These are phyloP conservation scores for Stachybotrys chartarum DNA, from an alignment of 2,329 filamentous ascomycete genomes.

Conservation along the genomic window DNA sequence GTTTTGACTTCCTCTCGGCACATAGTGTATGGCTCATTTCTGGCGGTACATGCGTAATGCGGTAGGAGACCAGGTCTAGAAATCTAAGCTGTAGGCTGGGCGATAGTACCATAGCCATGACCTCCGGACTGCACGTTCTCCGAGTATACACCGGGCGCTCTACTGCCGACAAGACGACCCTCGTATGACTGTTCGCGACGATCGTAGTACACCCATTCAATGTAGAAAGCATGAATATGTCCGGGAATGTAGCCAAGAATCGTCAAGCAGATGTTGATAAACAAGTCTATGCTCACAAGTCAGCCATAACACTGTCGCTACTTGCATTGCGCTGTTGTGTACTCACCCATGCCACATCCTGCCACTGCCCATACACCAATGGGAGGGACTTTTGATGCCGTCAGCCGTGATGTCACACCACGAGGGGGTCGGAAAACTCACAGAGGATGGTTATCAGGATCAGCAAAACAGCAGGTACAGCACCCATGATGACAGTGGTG, in stretches of 20 bases:
- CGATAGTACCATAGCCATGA: constrained; percentile 52
- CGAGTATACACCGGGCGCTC: constrained; percentile 65
- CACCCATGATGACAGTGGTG: constrained; percentile 35
- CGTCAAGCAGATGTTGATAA: constrained; percentile 62
- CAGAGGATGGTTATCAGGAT: constrained; percentile 46
- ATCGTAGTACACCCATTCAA: constrained; percentile 78
- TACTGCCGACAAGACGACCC: constrained; percentile 44
- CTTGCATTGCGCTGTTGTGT: not conserved
- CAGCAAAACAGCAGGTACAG: constrained; percentile 38
- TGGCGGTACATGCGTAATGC: not conserved
- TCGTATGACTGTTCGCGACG: constrained; percentile 56
- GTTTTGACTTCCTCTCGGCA: too few species aligned
- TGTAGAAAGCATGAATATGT: constrained; percentile 73
- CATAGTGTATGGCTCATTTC: too few species aligned
- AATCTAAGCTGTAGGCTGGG: constrained; percentile 17
- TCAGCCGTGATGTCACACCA: not conserved
- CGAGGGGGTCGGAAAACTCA: constrained; percentile 20
- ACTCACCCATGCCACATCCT: constrained; percentile 51
- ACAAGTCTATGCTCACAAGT: constrained; percentile 37
- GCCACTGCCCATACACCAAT: constrained; percentile 57
- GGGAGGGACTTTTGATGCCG: constrained; percentile 48
- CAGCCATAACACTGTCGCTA: constrained; percentile 3
- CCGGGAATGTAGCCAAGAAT: constrained; percentile 68
- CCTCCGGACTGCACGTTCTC: constrained; percentile 68
- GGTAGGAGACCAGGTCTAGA: not conserved